Evolutionary conservation across 345 rosid genomes (phyloP).

Genomic region (Euphorbia tirucalli): DNA sequence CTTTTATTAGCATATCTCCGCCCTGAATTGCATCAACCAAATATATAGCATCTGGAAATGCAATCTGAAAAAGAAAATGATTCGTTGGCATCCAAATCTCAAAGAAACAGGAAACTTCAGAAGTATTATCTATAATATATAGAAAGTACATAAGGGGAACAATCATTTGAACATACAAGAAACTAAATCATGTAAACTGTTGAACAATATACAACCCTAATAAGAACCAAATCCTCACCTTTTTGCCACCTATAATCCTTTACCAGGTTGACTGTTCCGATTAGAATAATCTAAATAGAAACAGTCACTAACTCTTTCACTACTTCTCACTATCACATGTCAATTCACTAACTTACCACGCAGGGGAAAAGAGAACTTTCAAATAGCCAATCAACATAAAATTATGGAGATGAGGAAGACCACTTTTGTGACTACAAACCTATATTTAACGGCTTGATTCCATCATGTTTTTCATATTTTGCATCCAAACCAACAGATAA

Average conservation of each 20-base stretch:
- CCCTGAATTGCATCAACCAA: constrained; percentile 82
- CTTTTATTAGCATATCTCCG: constrained; percentile 65
- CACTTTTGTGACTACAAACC: too few relatives aligned
- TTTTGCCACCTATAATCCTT: too few relatives aligned
- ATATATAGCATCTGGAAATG: constrained; percentile 84
- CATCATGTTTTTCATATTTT: too few relatives aligned
- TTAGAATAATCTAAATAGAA: too few relatives aligned
- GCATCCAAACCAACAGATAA: too few relatives aligned
- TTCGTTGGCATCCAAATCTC: not conserved
- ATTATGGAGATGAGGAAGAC: too few relatives aligned
- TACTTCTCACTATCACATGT: not conserved
- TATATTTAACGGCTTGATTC: too few relatives aligned
- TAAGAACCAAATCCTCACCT: not conserved
- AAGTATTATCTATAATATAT: not conserved
- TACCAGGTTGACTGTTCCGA: too few relatives aligned
- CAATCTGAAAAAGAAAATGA: constrained; percentile 55
- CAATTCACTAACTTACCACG: too few relatives aligned
- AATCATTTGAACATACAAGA: not conserved
- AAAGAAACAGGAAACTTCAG: not conserved
- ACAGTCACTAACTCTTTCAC: not conserved
- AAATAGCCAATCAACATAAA: too few relatives aligned
- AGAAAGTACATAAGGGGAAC: not conserved
- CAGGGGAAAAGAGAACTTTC: too few relatives aligned
- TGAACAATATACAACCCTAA: not conserved
- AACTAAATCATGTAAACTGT: not conserved